Evolutionary conservation across 345 rosid species (phyloP), one percentile per base, ranked within the genome.

Genomic region (Abelmoschus esculentus): DNA sequence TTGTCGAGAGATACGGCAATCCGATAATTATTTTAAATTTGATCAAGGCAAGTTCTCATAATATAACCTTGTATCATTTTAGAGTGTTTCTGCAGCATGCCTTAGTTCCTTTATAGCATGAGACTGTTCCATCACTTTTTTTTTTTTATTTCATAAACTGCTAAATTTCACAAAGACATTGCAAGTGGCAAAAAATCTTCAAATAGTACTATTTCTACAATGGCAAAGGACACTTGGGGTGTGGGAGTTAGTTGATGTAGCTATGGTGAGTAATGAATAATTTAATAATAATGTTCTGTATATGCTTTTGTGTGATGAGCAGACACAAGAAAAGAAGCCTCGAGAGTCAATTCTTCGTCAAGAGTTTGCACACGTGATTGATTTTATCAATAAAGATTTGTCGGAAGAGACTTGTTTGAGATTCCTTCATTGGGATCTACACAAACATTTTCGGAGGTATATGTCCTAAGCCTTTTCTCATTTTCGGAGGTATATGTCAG

Each of bases 281-380:
- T 22, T 66, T 75, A 12, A 6, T 70, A 62, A 14, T 64, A 32
- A 22, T 31, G 49, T 60, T 60, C 10, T 40, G 10, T 18, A 61
- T 70, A 18, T 66, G 55, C 49, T 67, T 70, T 70, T 66, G 52
- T 67, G 42, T 49, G 38, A 73, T 60, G 36, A 80, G 36, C 80
- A 89, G 93, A 81, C 83, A 3, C 81, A 74, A 70, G 93, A 86
- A 80, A 89, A 85, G 81, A 89, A 54, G 85, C 99, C 99, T 46
- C 85, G 99, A 70, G 99, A 95, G 76, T 89, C 93, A 12, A 95
- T 90, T 80, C 93, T 95, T 46, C 85, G 98, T 72, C 77, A 86
- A 55, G 99, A 95, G 85, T 95, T 95, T 80, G 99, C 96, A 61
- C 87, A 81, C 86, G 99, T 97, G 61, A 89, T 95, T 79, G 96